phyloP scores from a whole-genome alignment of 768 basidiomycete genomes.

The Pisolithus sp. region DNA sequence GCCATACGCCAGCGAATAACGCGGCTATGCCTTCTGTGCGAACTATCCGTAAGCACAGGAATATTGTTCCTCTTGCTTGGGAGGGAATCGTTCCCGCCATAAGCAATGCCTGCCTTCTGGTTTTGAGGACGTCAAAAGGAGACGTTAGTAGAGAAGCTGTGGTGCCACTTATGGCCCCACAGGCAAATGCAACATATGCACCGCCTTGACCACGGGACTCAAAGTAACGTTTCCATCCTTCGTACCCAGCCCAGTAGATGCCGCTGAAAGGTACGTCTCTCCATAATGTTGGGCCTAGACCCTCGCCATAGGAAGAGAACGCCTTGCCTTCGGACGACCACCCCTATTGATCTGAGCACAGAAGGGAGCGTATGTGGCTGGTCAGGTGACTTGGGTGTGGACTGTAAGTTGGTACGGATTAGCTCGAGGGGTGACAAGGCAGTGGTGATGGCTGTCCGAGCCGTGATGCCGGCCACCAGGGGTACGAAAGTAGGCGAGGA shows the following conservation, averaged over 20 bases:
- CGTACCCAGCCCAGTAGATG: conserved; percentile 95
- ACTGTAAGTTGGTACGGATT: conserved; percentile 88
- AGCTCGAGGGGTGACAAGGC: conserved; percentile 86
- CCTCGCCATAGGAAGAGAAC: conserved; percentile 77
- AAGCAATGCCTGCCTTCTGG: conserved; percentile 78
- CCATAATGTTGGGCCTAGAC: conserved; percentile 89
- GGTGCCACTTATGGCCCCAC: conserved; percentile 86
- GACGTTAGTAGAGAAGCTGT: conserved; percentile 83
- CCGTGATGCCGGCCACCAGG: conserved; percentile 74
- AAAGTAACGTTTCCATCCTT: conserved; percentile 67
- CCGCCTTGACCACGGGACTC: conserved; percentile 48
- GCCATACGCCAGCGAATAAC: conserved; percentile 78
- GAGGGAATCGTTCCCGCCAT: conserved; percentile 48
- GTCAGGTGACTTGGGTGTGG: conserved; percentile 65
- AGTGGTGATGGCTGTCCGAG: conserved; percentile 74
- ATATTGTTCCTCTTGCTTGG: conserved; percentile 45
- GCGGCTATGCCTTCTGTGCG: conserved; percentile 73
- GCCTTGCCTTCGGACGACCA: conserved; percentile 58
- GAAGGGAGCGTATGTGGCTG: conserved; percentile 74
- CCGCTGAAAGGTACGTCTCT: conserved; percentile 97
- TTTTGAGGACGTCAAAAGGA: conserved; percentile 96
- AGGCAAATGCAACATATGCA: conserved; percentile 71
- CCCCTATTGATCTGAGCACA: conserved; percentile 57
- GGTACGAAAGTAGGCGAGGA: conserved; percentile 53
- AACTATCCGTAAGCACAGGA: conserved; percentile 62